phyloP scores from a whole-genome alignment of 2,329 filamentous ascomycete species.

The Hypoxylon rubiginosum region DNA sequence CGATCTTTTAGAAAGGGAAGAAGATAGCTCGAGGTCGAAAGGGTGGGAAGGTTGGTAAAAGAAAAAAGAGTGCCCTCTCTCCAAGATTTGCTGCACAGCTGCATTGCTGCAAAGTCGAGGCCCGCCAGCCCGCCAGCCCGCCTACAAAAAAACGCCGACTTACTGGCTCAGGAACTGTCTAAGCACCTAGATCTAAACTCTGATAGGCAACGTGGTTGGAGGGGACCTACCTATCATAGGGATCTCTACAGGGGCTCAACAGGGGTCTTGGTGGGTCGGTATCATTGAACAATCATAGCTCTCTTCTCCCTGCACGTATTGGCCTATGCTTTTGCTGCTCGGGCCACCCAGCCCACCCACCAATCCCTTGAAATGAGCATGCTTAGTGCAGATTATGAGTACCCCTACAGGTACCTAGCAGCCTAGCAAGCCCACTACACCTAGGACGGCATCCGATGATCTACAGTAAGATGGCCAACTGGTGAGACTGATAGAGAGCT shows the following conservation, averaged over 20 bases:
- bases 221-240: slow-evolving; percentile 34
- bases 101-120: no score
- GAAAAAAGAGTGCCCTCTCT: slow-evolving; percentile 14
- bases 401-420: slow-evolving; percentile 18
- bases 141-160: slow-evolving; percentile 31
- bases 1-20: slow-evolving; percentile 14
- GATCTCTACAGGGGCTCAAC: slow-evolving; percentile 24
- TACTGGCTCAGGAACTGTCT: slow-evolving; percentile 26
- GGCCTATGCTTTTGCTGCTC: slow-evolving; percentile 20
- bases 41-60: slow-evolving; percentile 18
- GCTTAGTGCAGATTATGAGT: slow-evolving; percentile 27
- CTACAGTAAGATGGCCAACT: background rate
- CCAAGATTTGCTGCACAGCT: slow-evolving; percentile 30
- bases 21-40: slow-evolving; percentile 17
- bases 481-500: slow-evolving; percentile 6
- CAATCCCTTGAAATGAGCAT: slow-evolving; percentile 22
- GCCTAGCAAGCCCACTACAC: no score
- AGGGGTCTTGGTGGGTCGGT: slow-evolving; percentile 36
- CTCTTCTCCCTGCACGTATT: slow-evolving; percentile 9
- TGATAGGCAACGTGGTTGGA: slow-evolving; percentile 36
- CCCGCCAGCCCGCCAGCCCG: no score
- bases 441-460: slow-evolving; percentile 4
- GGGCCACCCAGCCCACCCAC: slow-evolving; percentile 8
- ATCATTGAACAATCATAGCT: slow-evolving; percentile 40
- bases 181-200: slow-evolving; percentile 36